phyloP scores from a whole-genome alignment of 2,329 filamentous ascomycete species.

The Chaetoscypha palmicola region DNA sequence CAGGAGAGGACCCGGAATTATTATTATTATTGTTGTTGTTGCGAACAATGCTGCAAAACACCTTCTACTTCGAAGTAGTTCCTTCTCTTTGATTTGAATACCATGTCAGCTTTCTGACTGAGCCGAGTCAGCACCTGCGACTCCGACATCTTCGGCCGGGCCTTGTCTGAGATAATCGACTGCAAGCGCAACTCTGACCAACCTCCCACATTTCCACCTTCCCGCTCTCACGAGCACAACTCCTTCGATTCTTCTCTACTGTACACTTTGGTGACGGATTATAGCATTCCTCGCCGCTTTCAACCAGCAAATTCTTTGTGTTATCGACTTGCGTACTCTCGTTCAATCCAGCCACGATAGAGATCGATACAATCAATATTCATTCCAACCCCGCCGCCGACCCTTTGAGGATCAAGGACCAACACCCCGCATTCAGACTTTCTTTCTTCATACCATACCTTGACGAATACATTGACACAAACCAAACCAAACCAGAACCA shows the following conservation, averaged over 20 bases:
- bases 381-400: constrained; percentile 1
- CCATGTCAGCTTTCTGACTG: no score
- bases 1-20: no score
- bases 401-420: neutral
- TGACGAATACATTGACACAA: neutral
- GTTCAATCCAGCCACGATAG: neutral
- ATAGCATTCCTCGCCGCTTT: neutral
- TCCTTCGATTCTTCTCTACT: neutral
- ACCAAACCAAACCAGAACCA: no score
- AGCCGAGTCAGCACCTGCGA: neutral
- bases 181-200: neutral
- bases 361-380: neutral
- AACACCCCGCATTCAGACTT: constrained; percentile 9
- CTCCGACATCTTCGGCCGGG: neutral
- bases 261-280: neutral
- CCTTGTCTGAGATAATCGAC: neutral
- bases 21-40: no score
- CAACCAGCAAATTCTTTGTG: neutral
- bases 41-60: no score
- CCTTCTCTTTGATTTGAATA: no score
- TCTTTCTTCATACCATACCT: neutral
- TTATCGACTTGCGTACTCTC: neutral
- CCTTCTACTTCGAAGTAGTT: no score
- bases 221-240: neutral
- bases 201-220: neutral